Evolutionary conservation across 345 rosid species (phyloP).

Genomic region (Firmiana major): DNA sequence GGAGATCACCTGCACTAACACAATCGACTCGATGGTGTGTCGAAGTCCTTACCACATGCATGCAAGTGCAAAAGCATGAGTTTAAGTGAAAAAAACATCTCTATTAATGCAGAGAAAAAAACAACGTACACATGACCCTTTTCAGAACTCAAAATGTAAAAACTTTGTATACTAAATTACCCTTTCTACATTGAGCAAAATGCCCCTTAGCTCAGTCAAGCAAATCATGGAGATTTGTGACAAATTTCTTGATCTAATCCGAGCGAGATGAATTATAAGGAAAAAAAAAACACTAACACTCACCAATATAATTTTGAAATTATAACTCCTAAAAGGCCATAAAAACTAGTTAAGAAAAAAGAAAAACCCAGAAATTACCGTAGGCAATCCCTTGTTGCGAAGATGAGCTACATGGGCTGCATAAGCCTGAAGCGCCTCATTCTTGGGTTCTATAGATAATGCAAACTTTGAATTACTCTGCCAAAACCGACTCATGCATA

Average conservation of each 20-base stretch:
- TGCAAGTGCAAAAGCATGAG: background rate
- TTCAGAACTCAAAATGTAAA: no score
- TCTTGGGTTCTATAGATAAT: slow-evolving; percentile 82
- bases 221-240: background rate
- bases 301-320: background rate
- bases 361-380: slow-evolving; percentile 40
- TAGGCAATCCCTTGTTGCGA: slow-evolving; percentile 76
- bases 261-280: background rate
- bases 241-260: background rate
- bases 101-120: background rate
- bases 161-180: no score
- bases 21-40: background rate
- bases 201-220: background rate
- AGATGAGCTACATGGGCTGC: slow-evolving; percentile 74
- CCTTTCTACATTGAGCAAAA: background rate
- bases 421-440: slow-evolving; percentile 77
- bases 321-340: background rate
- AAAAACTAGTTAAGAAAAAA: background rate
- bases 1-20: background rate
- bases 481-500: slow-evolving; percentile 13
- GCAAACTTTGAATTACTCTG: slow-evolving; percentile 95
- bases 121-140: no score
- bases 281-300: background rate
- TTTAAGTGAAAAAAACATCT: background rate
- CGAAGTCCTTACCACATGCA: background rate